These are phyloP conservation scores for Casuarina glauca DNA, from an alignment of 306 rosid genomes.

Conservation along the genomic window DNA sequence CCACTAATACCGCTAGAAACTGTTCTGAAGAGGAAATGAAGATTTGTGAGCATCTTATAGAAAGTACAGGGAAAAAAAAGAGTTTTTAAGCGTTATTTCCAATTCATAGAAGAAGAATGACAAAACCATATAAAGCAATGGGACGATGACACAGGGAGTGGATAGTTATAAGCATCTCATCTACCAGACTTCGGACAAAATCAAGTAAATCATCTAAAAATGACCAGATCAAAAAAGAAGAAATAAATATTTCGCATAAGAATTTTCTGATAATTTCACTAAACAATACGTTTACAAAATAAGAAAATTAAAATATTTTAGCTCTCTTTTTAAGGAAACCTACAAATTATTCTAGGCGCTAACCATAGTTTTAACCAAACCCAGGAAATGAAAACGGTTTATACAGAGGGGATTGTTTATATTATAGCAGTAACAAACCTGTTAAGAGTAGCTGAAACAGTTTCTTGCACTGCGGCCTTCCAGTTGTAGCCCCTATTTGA, in stretches of 20 bases:
- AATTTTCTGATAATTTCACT: too few species aligned
- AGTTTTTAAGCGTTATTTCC: neutral
- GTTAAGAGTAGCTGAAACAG: constrained; percentile 97
- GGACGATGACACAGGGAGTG: neutral
- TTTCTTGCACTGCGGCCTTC: constrained; percentile 97
- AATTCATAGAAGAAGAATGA: neutral
- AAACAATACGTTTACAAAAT: neutral
- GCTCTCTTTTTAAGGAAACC: neutral
- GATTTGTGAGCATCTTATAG: constrained; percentile 39
- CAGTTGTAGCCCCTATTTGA: constrained; percentile 92
- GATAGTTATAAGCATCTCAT: neutral
- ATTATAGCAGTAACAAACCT: constrained; percentile 50
- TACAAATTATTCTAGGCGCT: neutral
- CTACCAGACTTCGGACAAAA: neutral
- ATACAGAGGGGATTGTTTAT: constrained; percentile 7
- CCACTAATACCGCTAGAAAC: constrained; percentile 99
- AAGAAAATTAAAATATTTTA: neutral
- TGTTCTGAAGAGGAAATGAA: constrained; percentile 75
- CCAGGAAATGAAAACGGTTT: constrained; percentile 2
- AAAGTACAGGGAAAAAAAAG: neutral
- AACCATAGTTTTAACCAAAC: neutral
- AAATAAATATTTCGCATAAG: neutral
- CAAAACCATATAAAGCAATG: neutral
- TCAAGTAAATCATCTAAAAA: neutral
- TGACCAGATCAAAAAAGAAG: neutral